phyloP scores from a whole-genome alignment of 495 filamentous ascomycete species.

The Aspergillus baeticus region DNA sequence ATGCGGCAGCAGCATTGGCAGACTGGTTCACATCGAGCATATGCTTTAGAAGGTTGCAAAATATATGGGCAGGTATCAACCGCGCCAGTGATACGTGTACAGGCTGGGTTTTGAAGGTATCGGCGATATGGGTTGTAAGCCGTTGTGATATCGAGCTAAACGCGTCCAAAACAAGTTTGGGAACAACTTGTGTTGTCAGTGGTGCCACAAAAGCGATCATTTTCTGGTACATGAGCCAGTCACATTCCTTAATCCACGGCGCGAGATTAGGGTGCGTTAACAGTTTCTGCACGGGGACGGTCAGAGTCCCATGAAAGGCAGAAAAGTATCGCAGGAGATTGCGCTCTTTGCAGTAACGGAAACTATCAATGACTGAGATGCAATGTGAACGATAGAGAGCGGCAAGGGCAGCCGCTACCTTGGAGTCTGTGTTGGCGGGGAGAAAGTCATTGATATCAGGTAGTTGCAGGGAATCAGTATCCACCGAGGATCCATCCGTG shows the following conservation, averaged over 20 bases:
- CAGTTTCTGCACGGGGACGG: slow-evolving; percentile 95
- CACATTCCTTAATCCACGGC: slow-evolving; percentile 91
- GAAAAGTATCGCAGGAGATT: slow-evolving; percentile 94
- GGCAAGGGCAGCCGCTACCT: slow-evolving; percentile 75
- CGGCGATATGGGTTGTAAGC: slow-evolving; percentile 71
- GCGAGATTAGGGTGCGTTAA: slow-evolving; percentile 78
- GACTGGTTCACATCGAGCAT: slow-evolving; percentile 88
- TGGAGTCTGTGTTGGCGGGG: slow-evolving; percentile 71
- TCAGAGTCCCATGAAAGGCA: slow-evolving; percentile 92
- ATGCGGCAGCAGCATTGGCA: slow-evolving; percentile 56
- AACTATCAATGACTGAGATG: slow-evolving; percentile 89
- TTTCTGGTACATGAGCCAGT: slow-evolving; percentile 92
- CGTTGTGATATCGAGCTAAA: slow-evolving; percentile 80
- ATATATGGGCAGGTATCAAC: slow-evolving; percentile 83
- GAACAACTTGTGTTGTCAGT: slow-evolving; percentile 84
- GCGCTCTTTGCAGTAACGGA: slow-evolving; percentile 92
- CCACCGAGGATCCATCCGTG: slow-evolving; percentile 49
- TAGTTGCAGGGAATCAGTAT: slow-evolving; percentile 68
- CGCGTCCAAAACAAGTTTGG: slow-evolving; percentile 76
- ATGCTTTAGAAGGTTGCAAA: slow-evolving; percentile 79
- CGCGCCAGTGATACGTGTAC: slow-evolving; percentile 81
- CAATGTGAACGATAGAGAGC: slow-evolving; percentile 92
- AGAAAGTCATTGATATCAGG: slow-evolving; percentile 77
- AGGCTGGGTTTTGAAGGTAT: slow-evolving; percentile 78
- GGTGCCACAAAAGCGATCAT: slow-evolving; percentile 89